phyloP scores from a whole-genome alignment of 2,329 filamentous ascomycete species.

The Aspergillus transmontanensis region DNA sequence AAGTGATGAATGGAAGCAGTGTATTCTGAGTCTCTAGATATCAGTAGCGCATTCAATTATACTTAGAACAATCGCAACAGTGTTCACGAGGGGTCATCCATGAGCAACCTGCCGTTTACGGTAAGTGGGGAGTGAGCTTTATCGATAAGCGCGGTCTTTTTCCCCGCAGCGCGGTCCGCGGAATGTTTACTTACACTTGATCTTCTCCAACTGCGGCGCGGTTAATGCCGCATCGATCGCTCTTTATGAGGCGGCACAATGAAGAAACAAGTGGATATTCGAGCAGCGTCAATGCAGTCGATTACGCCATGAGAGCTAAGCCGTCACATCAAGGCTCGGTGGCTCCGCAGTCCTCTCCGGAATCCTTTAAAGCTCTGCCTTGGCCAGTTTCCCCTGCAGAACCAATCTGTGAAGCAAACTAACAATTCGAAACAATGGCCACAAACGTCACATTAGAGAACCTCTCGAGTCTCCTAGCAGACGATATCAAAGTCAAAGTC shows the following conservation, averaged over 20 bases:
- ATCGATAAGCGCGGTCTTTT: slow-evolving; percentile 21
- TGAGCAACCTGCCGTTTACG: background rate
- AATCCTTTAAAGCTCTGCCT: slow-evolving; percentile 6
- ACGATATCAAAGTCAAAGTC: slow-evolving; percentile 80
- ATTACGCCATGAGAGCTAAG: background rate
- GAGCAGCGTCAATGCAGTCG: background rate
- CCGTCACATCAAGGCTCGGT: background rate
- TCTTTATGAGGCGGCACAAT: background rate
- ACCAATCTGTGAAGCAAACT: background rate
- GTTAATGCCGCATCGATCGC: background rate
- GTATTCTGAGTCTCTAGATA: background rate
- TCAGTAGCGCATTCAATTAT: background rate
- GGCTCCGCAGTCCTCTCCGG: background rate
- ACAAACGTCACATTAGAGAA: slow-evolving; percentile 57
- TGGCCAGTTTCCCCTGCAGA: background rate
- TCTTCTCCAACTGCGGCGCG: background rate
- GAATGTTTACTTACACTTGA: no score
- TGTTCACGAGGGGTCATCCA: background rate
- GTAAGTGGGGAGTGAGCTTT: slow-evolving; percentile 4
- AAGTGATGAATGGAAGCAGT: background rate
- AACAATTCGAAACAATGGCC: slow-evolving; percentile 11
- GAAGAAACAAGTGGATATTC: background rate
- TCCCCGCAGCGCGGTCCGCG: slow-evolving; percentile 16
- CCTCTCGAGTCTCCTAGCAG: slow-evolving; percentile 65
- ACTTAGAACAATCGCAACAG: background rate